Evolutionary conservation across 2,329 filamentous ascomycete species (phyloP).

Genomic region (Ciborinia camelliae): DNA sequence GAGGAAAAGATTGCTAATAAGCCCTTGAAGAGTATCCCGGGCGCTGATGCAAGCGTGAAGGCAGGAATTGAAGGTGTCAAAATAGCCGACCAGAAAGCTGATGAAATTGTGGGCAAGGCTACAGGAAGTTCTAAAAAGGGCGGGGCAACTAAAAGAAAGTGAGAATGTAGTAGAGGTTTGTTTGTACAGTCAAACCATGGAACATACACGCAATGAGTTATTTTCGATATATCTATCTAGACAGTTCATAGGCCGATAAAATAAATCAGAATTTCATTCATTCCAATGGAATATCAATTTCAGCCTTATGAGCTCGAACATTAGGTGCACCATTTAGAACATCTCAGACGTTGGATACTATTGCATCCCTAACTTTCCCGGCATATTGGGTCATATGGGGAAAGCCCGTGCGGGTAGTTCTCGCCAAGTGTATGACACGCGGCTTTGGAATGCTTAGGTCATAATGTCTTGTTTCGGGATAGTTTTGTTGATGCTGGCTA

Average conservation of each 20-base stretch:
- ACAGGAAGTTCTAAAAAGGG: constrained; percentile 48
- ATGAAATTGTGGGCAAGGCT: constrained; percentile 40
- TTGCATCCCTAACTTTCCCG: neutral
- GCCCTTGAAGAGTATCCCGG: constrained; percentile 28
- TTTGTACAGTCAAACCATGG: neutral
- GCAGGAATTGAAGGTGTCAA: constrained; percentile 38
- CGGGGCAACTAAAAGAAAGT: constrained; percentile 49
- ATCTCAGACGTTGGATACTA: neutral
- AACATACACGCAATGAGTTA: neutral
- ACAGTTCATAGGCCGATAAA: neutral
- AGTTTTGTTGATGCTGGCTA: neutral
- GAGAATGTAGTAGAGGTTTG: neutral
- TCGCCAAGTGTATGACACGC: neutral
- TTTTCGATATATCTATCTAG: neutral
- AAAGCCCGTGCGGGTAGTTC: neutral
- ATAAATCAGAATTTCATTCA: neutral
- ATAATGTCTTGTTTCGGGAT: neutral
- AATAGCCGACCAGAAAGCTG: constrained; percentile 27
- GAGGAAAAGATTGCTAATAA: constrained; percentile 48
- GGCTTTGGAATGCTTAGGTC: neutral
- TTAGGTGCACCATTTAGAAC: neutral
- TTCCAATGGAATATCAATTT: neutral
- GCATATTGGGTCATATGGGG: neutral
- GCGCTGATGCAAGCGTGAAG: constrained; percentile 25
- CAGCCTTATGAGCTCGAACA: neutral